phyloP scores from a whole-genome alignment of 2,329 filamentous ascomycete genomes.

The Allantophomopsis lycopodina region DNA sequence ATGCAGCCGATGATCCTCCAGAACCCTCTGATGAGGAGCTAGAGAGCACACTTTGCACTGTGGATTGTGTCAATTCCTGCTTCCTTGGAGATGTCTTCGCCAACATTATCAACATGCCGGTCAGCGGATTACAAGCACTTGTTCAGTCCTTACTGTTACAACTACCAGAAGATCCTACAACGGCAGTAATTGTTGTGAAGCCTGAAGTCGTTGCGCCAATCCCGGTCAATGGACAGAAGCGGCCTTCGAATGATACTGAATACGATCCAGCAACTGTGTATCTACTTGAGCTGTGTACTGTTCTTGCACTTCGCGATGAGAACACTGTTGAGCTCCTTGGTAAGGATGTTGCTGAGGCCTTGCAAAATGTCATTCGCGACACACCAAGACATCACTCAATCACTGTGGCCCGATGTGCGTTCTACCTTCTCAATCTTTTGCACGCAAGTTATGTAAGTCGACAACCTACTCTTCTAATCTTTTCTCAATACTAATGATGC shows the following conservation, averaged over 20 bases:
- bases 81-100: conserved; percentile 69
- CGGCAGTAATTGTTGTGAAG: conserved; percentile 79
- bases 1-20: conserved; percentile 92
- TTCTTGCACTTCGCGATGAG: conserved; percentile 63
- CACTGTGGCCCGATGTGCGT: conserved; percentile 71
- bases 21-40: conserved; percentile 96
- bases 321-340: conserved; percentile 61
- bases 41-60: conserved; percentile 86
- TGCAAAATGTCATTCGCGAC: conserved; percentile 75
- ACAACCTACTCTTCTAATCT: too few relatives aligned
- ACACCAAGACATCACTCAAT: conserved; percentile 67
- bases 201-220: conserved; percentile 58
- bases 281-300: conserved; percentile 79
- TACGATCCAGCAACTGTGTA: conserved; percentile 87
- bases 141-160: conserved; percentile 66
- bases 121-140: conserved; percentile 42
- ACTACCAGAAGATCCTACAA: conserved; percentile 73
- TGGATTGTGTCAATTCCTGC: conserved; percentile 88
- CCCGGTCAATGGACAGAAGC: conserved; percentile 45
- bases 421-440: conserved; percentile 73
- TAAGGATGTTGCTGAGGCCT: conserved; percentile 62
- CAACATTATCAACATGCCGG: conserved; percentile 59
- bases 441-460: conserved; percentile 68
- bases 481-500: background rate
- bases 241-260: conserved; percentile 37